Conservation (phyloP, 495 filamentous ascomycete genomes). For the Penicillium desertorum region DNA sequence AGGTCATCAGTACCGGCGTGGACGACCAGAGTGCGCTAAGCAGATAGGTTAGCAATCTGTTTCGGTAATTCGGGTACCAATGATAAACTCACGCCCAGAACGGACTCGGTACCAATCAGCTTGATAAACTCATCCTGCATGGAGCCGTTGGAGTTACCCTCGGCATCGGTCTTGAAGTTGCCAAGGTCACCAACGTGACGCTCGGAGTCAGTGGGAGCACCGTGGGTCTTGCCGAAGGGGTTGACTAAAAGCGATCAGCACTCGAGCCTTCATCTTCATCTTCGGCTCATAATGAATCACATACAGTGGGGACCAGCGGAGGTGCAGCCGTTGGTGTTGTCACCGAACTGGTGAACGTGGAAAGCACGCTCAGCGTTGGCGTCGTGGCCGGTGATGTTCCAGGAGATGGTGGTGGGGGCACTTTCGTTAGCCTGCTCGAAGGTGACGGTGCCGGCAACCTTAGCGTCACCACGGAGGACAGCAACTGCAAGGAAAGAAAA, state of each 20-base stretch:
- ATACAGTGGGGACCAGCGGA: conserved; percentile 94
- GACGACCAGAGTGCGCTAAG: conserved; percentile 87
- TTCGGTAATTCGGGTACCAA: not conserved
- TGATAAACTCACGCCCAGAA: conserved; percentile 75
- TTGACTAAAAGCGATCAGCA: conserved; percentile 64
- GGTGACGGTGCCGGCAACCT: conserved; percentile 85
- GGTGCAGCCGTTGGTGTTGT: conserved; percentile 99
- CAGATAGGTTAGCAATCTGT: conserved; percentile 1
- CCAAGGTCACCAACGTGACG: conserved; percentile 97
- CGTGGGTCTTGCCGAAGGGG: conserved; percentile 87
- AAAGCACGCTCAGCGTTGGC: conserved; percentile 93
- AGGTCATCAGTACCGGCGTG: conserved; percentile 95
- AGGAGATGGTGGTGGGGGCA: conserved; percentile 79
- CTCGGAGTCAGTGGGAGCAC: conserved; percentile 73
- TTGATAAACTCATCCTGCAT: conserved; percentile 79
- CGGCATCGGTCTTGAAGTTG: conserved; percentile 90
- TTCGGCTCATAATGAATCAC: conserved; percentile 25
- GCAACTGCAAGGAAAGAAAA: conserved; percentile 59
- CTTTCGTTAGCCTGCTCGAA: conserved; percentile 88
- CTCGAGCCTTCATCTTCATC: not conserved
- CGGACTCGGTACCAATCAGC: conserved; percentile 92
- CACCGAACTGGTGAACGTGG: conserved; percentile 98
- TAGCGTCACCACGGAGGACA: conserved; percentile 95
- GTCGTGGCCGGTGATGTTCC: conserved; percentile 90
- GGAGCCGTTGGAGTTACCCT: conserved; percentile 81